A percentile compares a stretch with the other conserved stretches of the same genome.
phyloP scores from a whole-genome alignment of 768 basidiomycete genomes.

The Lyophyllum decastes region DNA sequence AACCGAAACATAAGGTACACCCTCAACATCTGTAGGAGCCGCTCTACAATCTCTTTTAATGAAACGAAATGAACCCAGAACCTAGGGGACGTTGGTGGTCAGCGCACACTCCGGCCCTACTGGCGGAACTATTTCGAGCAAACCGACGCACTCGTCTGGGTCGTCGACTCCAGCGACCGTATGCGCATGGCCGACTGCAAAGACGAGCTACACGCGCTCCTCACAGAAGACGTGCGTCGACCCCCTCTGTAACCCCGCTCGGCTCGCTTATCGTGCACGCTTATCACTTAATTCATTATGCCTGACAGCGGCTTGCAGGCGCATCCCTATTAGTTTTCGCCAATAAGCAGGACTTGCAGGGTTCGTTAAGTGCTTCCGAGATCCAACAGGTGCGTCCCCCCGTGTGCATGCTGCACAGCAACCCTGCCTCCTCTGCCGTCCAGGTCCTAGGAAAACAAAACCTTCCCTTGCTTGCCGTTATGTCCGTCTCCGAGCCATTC shows the following conservation, averaged over 20 bases:
- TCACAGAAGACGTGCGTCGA: slow-evolving; percentile 85
- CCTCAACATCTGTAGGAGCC: slow-evolving; percentile 76
- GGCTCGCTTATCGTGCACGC: slow-evolving; percentile 1
- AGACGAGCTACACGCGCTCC: slow-evolving; percentile 80
- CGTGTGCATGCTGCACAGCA: background rate
- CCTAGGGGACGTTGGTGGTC: slow-evolving; percentile 97
- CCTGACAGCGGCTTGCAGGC: slow-evolving; percentile 82
- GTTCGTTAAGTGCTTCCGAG: slow-evolving; percentile 80
- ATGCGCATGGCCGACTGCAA: slow-evolving; percentile 90
- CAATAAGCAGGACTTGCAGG: slow-evolving; percentile 95
- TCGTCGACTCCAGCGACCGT: slow-evolving; percentile 93
- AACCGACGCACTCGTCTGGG: slow-evolving; percentile 98
- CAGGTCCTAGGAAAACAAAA: background rate
- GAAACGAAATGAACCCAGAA: background rate
- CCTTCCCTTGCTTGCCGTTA: background rate
- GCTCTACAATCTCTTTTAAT: background rate
- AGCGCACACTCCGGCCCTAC: slow-evolving; percentile 92
- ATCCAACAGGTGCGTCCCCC: slow-evolving; percentile 72
- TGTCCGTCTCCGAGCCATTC: background rate
- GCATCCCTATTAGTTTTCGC: slow-evolving; percentile 95
- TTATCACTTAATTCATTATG: slow-evolving; percentile 8
- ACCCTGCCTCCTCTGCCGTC: slow-evolving; percentile 5
- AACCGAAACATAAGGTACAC: slow-evolving; percentile 54
- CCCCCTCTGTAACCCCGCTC: slow-evolving; percentile 6
- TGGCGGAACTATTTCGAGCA: slow-evolving; percentile 99